phyloP scores from a whole-genome alignment of 768 basidiomycete species.

The Podaxis sp. region DNA sequence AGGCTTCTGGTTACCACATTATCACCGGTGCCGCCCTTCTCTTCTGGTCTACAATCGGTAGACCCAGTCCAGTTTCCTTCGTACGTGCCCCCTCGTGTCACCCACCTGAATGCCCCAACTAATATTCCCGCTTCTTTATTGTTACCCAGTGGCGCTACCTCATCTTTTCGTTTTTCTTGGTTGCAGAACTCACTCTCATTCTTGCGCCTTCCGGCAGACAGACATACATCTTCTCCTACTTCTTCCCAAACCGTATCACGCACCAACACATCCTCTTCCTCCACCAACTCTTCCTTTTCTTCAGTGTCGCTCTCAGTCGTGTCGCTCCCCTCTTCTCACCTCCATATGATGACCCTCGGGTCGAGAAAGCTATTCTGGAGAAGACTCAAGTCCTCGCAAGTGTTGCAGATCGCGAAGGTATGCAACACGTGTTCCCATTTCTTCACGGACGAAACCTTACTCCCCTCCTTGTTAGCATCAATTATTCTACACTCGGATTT shows the following conservation, averaged over 20 bases:
- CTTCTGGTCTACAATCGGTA: conserved; percentile 59
- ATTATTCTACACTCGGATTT: conserved; percentile 51
- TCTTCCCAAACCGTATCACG: conserved; percentile 63
- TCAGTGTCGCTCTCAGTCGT: conserved; percentile 66
- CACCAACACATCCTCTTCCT: conserved; percentile 78
- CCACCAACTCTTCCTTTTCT: conserved; percentile 72
- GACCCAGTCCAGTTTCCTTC: conserved; percentile 55
- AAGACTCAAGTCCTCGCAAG: conserved; percentile 36
- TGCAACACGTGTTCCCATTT: conserved; percentile 11
- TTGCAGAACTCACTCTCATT: conserved; percentile 61
- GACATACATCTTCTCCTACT: conserved; percentile 35
- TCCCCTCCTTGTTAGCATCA: conserved; percentile 32
- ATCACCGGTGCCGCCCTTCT: conserved; percentile 53
- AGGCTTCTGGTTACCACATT: conserved; percentile 63
- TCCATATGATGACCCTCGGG: conserved; percentile 24
- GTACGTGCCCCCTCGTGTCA: conserved; percentile 41
- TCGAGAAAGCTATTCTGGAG: conserved; percentile 39
- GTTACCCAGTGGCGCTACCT: conserved; percentile 70
- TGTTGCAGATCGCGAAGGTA: conserved; percentile 55
- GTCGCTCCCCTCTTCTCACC: conserved; percentile 68
- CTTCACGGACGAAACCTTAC: background rate
- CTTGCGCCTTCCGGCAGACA: conserved; percentile 49
- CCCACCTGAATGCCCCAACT: conserved; percentile 6
- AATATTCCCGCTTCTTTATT: background rate
- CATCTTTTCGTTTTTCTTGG: conserved; percentile 57